Base-by-base conservation (phyloP, 2,329 filamentous ascomycete genomes). In the Fusarium sp. region DNA sequence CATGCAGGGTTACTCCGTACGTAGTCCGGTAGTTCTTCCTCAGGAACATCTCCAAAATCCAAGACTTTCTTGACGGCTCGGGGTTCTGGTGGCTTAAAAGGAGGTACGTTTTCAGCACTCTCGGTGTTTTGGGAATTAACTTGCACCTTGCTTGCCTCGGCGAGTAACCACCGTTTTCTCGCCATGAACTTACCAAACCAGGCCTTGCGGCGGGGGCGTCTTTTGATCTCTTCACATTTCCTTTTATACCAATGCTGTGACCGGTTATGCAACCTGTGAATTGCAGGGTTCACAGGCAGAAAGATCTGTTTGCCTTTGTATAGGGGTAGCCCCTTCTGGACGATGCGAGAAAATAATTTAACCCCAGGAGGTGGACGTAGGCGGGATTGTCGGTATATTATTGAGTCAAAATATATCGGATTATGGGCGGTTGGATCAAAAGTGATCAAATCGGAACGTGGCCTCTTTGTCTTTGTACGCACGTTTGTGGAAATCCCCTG, bases 161-260 rank as follows among this genome's bases (percentile, higher is more conserved):
- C 62, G 9, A 65, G 75, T 49, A 78, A 67, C 65, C 77, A 78
- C 28, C 74, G 79, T 65, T 81, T 74, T 13, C 84, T 80, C 48
- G 79, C 74, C 0, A 78, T 74, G 0, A 80, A 82, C 61, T 81
- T 82, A 21, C 86, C 85, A 48, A 86, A 84, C 67, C 84, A 84
- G 7, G 75, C 77, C 67, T 89, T 89, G 19, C 84, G 80, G 5
- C 78, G 79, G 7, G 82, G 83, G 3, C 87, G 83, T 3, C 75
- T 75, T 41, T 77, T 71, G 30, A 89, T 88, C 60, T 89, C 86
- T 2, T 75, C 71, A 34, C 82, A 78, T 63, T 88, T 89, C 18
- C 76, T 74, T 16, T 71, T 74, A 51, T 82, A 77, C 86, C 86
- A 89, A 19, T 78, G 76, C 6, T 81, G 71, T 1, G 84, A 80